phyloP scores from a whole-genome alignment of 371 early-diverging fungal species.

The Mucor racemosus region DNA sequence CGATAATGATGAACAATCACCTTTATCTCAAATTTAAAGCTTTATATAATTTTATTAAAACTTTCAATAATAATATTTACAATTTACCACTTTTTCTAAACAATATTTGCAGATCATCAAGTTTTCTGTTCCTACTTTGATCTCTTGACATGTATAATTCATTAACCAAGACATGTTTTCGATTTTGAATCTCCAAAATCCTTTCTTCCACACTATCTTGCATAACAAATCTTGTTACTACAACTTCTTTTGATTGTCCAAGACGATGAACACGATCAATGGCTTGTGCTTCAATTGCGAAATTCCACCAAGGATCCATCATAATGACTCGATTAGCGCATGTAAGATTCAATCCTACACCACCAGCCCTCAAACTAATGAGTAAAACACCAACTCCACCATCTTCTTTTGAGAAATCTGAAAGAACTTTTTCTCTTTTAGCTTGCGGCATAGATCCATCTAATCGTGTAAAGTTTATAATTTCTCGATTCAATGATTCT shows the following conservation, averaged over 20 bases:
- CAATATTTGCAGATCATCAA: conserved; percentile 57
- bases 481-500: conserved; percentile 53
- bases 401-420: conserved; percentile 51
- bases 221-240: conserved; percentile 67
- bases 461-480: conserved; percentile 63
- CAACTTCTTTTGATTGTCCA: conserved; percentile 70
- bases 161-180: conserved; percentile 59
- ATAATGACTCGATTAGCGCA: conserved; percentile 75
- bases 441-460: conserved; percentile 73
- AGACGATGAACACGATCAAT: conserved; percentile 89
- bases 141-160: conserved; percentile 58
- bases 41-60: neutral
- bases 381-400: conserved; percentile 63
- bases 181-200: conserved; percentile 65
- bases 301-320: conserved; percentile 91
- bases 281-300: conserved; percentile 80
- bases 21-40: conserved; percentile 7
- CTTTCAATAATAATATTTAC: neutral
- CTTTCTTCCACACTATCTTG: conserved; percentile 66
- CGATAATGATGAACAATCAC: neutral
- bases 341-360: conserved; percentile 90
- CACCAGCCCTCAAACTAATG: conserved; percentile 86
- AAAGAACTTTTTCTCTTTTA: conserved; percentile 63
- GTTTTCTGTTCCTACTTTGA: conserved; percentile 45
- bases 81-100: conserved; percentile 32